A percentile compares a stretch with the other conserved stretches of the same genome.
Conservation (phyloP, 1,284 basidiomycete genomes). For the Moesziomyces aphidis region DNA sequence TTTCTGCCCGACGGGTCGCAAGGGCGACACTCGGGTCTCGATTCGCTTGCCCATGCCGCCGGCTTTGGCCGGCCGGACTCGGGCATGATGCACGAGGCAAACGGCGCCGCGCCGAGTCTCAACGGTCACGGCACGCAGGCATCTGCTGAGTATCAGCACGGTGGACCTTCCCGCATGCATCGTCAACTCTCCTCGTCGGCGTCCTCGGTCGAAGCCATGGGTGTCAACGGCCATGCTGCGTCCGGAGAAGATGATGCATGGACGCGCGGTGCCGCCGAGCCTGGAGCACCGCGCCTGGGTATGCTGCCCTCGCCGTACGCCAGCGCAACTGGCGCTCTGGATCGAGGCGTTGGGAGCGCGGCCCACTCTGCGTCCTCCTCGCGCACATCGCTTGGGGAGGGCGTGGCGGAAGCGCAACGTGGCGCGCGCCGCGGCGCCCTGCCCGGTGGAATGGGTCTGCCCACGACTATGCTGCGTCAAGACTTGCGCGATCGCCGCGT, state of each 20-base stretch:
- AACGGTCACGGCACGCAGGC: not conserved
- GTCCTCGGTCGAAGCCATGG: constrained; percentile 13
- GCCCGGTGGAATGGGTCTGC: constrained; percentile 46
- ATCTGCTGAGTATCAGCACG: constrained; percentile 6
- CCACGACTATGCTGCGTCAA: constrained; percentile 34
- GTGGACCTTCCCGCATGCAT: constrained; percentile 17
- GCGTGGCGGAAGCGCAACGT: constrained; percentile 15
- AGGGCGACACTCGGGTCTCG: constrained; percentile 1
- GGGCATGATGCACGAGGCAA: not conserved
- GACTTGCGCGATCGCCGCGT: constrained; percentile 53
- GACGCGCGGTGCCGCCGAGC: constrained; percentile 9
- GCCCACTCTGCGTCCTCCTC: constrained; percentile 24
- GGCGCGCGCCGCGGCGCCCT: constrained; percentile 20
- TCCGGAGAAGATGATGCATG: constrained; percentile 27
- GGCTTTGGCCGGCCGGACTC: not conserved
- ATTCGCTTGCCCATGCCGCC: constrained; percentile 3
- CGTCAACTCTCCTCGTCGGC: constrained; percentile 18
- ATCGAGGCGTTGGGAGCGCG: not conserved
- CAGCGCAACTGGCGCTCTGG: not conserved
- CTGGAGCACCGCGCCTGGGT: constrained; percentile 26
- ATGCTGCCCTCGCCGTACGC: constrained; percentile 36
- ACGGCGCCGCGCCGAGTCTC: not conserved
- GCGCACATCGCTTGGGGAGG: constrained; percentile 15
- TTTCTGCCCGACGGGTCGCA: not conserved
- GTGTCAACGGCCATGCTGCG: constrained; percentile 14